Evolutionary conservation across 106 monocot genomes (phyloP), one percentile per base, ranked within the genome.

Genomic region (Hemerocallis citrina): DNA sequence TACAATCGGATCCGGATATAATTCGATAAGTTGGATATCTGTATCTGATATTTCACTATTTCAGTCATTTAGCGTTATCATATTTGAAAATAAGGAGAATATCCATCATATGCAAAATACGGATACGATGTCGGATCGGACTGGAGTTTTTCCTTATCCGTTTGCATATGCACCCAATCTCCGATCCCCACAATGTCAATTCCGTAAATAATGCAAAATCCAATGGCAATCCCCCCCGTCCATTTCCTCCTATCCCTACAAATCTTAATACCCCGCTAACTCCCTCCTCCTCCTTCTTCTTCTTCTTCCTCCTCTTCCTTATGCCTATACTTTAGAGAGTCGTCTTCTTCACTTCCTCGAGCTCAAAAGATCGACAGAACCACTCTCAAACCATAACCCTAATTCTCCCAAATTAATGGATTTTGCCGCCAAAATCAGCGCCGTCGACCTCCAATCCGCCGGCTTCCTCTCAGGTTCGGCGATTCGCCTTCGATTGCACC

Each of bases 381-480:
- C 57, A 34, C 57, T 19, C 57, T 10, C 59, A 58, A 59, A 39
- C 37, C 59, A 8, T 23, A 38, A n/a, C 24, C 49, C 25, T 50
- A 50, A 27, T 59, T 36, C 24, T 20, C 7, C 23, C 32, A 15
- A 55, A 31, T 2, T 13, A 62, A 94, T 94, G 94, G 86, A 89
- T 55, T 38, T 89, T 35, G 46, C 81, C 37, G 54, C 65, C 38
- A 88, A 85, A 62, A 70, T 88, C 50, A 75, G 64, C 7, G 42
- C 68, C 31, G 33, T 85, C 65, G 68, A 79, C 56, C 78, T 86
- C 63, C 76, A 61, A n/a, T 85, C 79, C 15, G n/a, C 79, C 38
- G 30, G 68, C 19, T 77, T 74, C 50, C 62, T 77, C 66, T 35
- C 77, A 23, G 64, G 67, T 31, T 52, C 67, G 33, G 33, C 57